phyloP scores from a whole-genome alignment of 139 green algal species.

The Dunaliella sp. region DNA sequence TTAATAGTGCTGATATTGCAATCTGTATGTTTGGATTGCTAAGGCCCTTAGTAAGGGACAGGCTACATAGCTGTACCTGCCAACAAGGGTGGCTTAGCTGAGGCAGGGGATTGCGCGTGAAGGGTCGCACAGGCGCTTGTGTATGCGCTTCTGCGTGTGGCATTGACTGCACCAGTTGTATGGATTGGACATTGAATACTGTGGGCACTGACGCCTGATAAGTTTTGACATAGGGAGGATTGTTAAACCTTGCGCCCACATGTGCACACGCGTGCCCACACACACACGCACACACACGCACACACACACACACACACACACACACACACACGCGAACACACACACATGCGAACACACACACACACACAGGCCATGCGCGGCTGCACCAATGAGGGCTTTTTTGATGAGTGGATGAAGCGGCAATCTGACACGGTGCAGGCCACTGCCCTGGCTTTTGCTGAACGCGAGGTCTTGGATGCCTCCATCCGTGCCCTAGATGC shows the following conservation, averaged over 20 bases:
- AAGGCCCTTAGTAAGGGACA: too few relatives aligned
- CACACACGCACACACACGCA: not conserved
- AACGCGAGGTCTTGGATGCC: constrained; percentile 80
- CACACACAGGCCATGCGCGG: constrained; percentile 11
- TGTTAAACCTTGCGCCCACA: not conserved
- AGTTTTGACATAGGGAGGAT: too few relatives aligned
- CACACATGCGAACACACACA: not conserved
- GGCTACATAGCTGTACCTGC: too few relatives aligned
- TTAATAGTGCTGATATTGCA: not conserved
- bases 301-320: not conserved
- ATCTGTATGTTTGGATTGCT: too few relatives aligned
- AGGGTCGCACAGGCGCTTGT: too few relatives aligned
- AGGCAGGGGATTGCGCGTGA: too few relatives aligned
- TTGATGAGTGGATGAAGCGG: constrained; percentile 88
- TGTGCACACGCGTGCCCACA: not conserved
- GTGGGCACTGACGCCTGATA: too few relatives aligned
- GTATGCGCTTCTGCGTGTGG: too few relatives aligned
- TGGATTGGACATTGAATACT: too few relatives aligned
- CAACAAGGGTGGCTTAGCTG: too few relatives aligned
- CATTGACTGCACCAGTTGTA: too few relatives aligned
- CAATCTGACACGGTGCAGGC: constrained; percentile 77
- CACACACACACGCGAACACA: not conserved
- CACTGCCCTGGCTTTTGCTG: constrained; percentile 63
- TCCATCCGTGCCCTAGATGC: constrained; percentile 27
- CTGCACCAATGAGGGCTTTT: constrained; percentile 44